Evolutionary conservation across 768 basidiomycete genomes (phyloP), one percentile per base, ranked within the genome.

Genomic region (Xerocomus potaroensis): DNA sequence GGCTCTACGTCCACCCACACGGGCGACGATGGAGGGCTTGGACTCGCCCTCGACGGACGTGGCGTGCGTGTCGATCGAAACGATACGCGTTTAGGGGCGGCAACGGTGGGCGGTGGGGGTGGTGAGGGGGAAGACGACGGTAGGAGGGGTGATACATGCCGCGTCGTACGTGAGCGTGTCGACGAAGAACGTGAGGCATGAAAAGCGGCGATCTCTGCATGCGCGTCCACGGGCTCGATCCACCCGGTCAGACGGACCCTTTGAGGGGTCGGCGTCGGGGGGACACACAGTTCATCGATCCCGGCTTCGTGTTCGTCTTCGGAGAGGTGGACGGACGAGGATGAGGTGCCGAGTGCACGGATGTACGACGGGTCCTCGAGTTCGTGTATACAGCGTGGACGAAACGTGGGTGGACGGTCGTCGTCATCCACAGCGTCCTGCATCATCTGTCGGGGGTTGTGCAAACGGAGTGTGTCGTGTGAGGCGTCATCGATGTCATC

Each of bases 311-410:
- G 50, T 27, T 34, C 26, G 15, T 37, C 30, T 1, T 48, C 45
- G 11, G 43, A 14, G 51, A 49, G 9, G 47, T 41, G n/a, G 32
- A 44, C 1, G 44, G 19, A 22, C 23, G 21, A 37, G 14, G 23
- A 39, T 3, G 23, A 16, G 22, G 23, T 4, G n/a, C 23, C 59
- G 1, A 54, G 39, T 1, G 31, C 50, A 15, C 43, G 53, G 7
- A 64, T 51, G 18, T 66, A 65, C 3, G 65, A 65, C 18, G 65
- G 63, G 35, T 65, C 65, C 7, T 70, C 71, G 8, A 82, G 52
- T 54, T 83, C 78, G 57, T 83, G 80, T 43, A 82, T 83, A 59
- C 80, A 81, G 2, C 58, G 67, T 2, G 74, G 69, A 15, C 39
- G 64, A 12, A 64, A 62, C 8, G 39, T 51, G 11, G 62, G 50